Evolutionary conservation across 2,329 filamentous ascomycete species (phyloP).

Genomic region (Fusarium longipes): DNA sequence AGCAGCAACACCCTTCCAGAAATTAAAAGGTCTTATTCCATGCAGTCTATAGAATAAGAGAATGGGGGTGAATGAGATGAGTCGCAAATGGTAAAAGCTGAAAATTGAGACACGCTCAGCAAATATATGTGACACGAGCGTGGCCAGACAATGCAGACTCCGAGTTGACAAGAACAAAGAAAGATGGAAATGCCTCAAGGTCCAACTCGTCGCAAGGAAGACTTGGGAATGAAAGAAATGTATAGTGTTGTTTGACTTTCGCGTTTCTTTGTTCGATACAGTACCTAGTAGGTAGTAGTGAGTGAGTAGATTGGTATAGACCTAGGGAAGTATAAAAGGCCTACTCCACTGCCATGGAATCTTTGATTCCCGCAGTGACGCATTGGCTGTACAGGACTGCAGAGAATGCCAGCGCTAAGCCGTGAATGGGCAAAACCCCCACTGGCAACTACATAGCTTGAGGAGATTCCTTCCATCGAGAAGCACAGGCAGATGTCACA

Average conservation of each 20-base stretch:
- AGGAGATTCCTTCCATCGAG: not conserved
- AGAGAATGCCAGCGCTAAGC: not conserved
- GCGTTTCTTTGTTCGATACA: slow-evolving; percentile 20
- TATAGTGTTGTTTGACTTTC: not conserved
- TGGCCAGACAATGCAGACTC: slow-evolving; percentile 1
- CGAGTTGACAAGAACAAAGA: not conserved
- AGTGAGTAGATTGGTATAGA: not conserved
- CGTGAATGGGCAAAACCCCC: not conserved
- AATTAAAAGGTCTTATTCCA: not conserved
- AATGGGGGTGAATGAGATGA: not conserved
- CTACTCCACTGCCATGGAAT: too few relatives aligned
- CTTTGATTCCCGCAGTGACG: not conserved
- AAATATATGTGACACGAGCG: not conserved
- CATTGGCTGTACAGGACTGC: not conserved
- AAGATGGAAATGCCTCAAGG: not conserved
- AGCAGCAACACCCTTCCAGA: not conserved
- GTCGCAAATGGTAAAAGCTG: not conserved
- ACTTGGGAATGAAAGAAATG: not conserved
- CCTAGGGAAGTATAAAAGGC: not conserved
- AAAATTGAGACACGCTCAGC: slow-evolving; percentile 2
- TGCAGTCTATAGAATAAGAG: not conserved
- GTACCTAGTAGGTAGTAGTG: not conserved
- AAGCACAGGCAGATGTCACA: too few relatives aligned
- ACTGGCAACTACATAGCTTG: not conserved
- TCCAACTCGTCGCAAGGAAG: not conserved